Percentiles rank a stretch among this genome's conserved stretches.
Conservation (phyloP, 352 stramenopile species). For the Pythium rishiriense region DNA sequence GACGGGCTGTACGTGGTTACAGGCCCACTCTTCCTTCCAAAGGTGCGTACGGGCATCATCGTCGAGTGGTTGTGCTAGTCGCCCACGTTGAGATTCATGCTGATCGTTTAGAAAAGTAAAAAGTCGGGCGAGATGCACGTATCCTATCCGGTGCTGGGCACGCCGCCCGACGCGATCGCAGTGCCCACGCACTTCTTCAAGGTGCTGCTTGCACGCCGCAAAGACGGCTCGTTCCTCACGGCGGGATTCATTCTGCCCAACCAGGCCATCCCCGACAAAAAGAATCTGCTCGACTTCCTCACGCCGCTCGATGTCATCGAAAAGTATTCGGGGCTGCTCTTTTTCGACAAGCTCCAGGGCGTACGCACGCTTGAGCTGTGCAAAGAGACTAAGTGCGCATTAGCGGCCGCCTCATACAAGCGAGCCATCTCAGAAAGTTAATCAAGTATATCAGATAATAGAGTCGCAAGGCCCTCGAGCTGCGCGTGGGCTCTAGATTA, state of each 20-base stretch:
- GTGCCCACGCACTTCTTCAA: conserved; percentile 98
- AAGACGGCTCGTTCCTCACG: conserved; percentile 65
- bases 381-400: conserved; percentile 59
- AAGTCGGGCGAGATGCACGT: conserved; percentile 62
- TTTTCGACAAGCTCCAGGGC: conserved; percentile 87
- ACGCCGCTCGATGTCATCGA: conserved; percentile 92
- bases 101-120: conserved; percentile 43
- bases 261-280: conserved; percentile 71
- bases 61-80: too few species aligned
- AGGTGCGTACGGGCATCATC: conserved; percentile 31
- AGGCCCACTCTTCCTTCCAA: conserved; percentile 92
- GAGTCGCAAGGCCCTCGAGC: conserved; percentile 1
- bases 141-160: conserved; percentile 81
- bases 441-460: neutral
- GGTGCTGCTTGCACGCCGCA: conserved; percentile 78
- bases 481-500: neutral
- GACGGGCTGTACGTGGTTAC: conserved; percentile 91
- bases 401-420: conserved; percentile 48
- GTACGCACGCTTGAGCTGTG: conserved; percentile 61
- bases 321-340: conserved; percentile 90
- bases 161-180: conserved; percentile 80
- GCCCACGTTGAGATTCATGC: neutral
- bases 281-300: conserved; percentile 83
- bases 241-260: conserved; percentile 95
- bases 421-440: conserved; percentile 25